Conservation (phyloP, 2,329 filamentous ascomycete species). For the Cladosporium sp. region DNA sequence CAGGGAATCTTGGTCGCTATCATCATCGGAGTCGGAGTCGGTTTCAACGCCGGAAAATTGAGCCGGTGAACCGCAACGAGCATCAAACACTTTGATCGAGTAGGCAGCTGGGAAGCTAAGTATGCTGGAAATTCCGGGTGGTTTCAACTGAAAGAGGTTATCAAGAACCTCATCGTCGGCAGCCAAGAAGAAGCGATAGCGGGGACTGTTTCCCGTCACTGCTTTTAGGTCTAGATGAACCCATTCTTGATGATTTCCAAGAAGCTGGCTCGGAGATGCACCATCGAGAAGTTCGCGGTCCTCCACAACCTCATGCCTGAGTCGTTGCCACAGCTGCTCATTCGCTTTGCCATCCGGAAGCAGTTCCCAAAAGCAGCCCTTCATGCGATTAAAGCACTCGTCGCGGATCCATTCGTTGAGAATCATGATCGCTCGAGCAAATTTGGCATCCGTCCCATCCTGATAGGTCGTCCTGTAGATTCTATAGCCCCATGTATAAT, state of each 20-base stretch:
- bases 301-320: not conserved
- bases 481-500: not conserved
- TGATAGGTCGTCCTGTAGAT: not conserved
- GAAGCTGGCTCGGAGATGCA: not conserved
- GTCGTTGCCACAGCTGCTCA: not conserved
- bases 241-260: not conserved
- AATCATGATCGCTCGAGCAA: not conserved
- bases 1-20: not conserved
- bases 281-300: not conserved
- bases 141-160: not conserved
- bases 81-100: not conserved
- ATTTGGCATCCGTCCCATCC: not conserved
- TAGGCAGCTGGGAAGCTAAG: not conserved
- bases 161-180: not conserved
- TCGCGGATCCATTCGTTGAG: not conserved
- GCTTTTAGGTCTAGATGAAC: not conserved
- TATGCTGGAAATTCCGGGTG: no score
- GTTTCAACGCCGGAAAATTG: not conserved
- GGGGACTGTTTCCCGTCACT: not conserved
- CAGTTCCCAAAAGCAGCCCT: no score
- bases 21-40: not conserved
- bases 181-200: not conserved
- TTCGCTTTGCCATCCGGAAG: not conserved
- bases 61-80: not conserved
- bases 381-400: not conserved